phyloP scores from a whole-genome alignment of 441 rosid species.

The Gossypium schwendimanii region DNA sequence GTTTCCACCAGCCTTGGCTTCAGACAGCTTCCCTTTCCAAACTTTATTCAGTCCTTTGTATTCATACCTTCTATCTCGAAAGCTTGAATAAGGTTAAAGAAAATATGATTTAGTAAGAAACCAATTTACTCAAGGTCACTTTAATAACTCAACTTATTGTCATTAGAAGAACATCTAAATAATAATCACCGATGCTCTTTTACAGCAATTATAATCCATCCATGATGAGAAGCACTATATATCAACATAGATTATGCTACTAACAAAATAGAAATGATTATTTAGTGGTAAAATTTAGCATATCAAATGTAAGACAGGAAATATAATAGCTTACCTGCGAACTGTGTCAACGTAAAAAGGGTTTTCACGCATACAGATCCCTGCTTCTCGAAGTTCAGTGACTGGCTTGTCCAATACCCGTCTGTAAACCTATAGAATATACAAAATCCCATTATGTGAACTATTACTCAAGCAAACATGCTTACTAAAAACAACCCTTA shows the following conservation, averaged over 20 bases:
- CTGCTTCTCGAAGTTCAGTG: slow-evolving; percentile 96
- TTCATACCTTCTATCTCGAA: slow-evolving; percentile 97
- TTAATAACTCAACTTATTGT: slow-evolving; percentile 6
- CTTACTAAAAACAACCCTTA: slow-evolving; percentile 8
- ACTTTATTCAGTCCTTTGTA: slow-evolving; percentile 96
- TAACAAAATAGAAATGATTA: slow-evolving; percentile 11
- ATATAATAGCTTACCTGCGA: slow-evolving; percentile 61
- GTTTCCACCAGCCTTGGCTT: slow-evolving; percentile 95
- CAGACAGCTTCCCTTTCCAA: slow-evolving; percentile 97
- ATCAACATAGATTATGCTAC: slow-evolving; percentile 6
- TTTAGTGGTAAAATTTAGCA: slow-evolving; percentile 12
- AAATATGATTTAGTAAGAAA: slow-evolving; percentile 21
- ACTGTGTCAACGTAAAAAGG: slow-evolving; percentile 95
- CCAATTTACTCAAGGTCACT: neutral
- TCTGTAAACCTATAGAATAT: slow-evolving; percentile 62
- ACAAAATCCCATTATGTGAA: slow-evolving; percentile 20
- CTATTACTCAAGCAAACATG: slow-evolving; percentile 15
- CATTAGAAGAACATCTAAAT: neutral
- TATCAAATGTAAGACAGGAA: slow-evolving; percentile 6
- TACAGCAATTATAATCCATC: neutral
- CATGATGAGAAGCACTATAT: slow-evolving; percentile 1
- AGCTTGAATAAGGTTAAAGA: slow-evolving; percentile 43
- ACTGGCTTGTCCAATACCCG: slow-evolving; percentile 86
- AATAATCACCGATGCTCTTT: neutral
- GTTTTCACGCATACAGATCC: slow-evolving; percentile 99